phyloP scores from a whole-genome alignment of 140 eudicot species.

The Oenanthe javanica region DNA sequence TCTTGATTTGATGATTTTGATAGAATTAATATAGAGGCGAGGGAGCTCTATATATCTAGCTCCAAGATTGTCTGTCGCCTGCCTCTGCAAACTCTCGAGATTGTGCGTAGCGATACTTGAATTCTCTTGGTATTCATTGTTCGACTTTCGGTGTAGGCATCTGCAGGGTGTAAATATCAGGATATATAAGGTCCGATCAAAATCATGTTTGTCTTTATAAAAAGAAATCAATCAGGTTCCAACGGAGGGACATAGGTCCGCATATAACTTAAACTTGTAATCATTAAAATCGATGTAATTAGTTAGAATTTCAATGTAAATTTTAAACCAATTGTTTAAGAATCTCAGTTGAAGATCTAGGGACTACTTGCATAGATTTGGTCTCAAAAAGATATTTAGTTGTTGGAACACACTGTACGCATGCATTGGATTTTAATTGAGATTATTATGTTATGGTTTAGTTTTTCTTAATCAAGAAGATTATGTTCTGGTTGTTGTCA shows the following conservation, averaged over 20 bases:
- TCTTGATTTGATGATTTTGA: neutral
- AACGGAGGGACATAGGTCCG: too few relatives aligned
- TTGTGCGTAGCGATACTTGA: neutral
- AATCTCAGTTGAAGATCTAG: neutral
- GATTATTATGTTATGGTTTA: neutral
- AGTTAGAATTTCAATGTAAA: neutral
- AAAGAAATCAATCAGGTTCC: neutral
- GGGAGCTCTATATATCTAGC: neutral
- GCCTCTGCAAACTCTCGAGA: neutral
- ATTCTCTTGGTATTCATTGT: neutral
- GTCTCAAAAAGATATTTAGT: too few relatives aligned
- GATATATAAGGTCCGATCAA: neutral
- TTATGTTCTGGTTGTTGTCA: neutral
- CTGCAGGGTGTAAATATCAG: neutral
- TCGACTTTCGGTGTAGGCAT: neutral
- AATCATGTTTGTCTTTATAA: neutral
- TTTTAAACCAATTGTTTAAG: neutral
- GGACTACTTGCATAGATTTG: neutral
- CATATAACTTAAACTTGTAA: neutral
- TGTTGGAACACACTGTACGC: neutral
- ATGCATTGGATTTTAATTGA: too few relatives aligned
- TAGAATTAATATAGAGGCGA: neutral
- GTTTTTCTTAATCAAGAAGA: neutral
- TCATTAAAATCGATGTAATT: neutral
- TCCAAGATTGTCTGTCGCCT: neutral